phyloP scores from a whole-genome alignment of 2,329 filamentous ascomycete genomes.

The Fusarium sp. region DNA sequence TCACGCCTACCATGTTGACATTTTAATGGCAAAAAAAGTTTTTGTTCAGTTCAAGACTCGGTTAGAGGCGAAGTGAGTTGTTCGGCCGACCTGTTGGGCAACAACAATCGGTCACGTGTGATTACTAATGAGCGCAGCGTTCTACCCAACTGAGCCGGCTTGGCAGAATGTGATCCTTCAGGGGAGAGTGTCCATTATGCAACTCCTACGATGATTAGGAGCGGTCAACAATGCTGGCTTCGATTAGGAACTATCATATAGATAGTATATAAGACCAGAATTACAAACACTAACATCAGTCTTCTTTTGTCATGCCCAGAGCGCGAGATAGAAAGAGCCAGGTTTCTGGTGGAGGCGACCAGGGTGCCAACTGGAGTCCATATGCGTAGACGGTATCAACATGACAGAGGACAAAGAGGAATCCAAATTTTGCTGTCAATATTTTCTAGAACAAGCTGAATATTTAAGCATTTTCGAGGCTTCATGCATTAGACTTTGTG shows the following conservation, averaged over 20 bases:
- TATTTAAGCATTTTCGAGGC: neutral
- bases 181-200: neutral
- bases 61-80: neutral
- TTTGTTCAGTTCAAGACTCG: neutral
- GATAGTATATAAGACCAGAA: accelerated
- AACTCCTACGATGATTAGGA: neutral
- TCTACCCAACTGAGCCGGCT: neutral
- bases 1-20: neutral
- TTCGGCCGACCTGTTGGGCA: neutral
- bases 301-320: neutral
- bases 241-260: neutral
- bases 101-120: neutral
- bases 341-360: neutral
- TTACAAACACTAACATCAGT: neutral
- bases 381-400: neutral
- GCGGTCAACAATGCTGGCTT: neutral
- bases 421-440: neutral
- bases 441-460: neutral
- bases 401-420: neutral
- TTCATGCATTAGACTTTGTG: neutral
- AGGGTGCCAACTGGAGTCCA: neutral
- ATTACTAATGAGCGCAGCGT: neutral
- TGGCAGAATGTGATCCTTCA: neutral
- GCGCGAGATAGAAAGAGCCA: neutral
- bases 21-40: neutral